Evolutionary conservation across 345 rosid species (phyloP).

Genomic region (Dovyalis caffra): DNA sequence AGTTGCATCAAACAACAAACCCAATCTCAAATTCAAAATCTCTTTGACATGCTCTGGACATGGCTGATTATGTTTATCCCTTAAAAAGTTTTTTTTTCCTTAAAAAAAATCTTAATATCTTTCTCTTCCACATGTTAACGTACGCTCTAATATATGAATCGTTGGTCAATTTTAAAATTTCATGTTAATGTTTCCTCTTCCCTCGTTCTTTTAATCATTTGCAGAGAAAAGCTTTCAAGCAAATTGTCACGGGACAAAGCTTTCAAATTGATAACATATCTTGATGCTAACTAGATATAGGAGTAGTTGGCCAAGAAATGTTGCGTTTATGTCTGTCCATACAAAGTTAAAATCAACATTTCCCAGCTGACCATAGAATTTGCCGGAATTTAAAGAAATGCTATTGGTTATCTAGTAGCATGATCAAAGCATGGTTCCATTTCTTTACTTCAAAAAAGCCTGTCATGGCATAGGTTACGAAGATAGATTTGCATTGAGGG

Average conservation of each 20-base stretch:
- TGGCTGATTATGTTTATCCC: too few relatives aligned
- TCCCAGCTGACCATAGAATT: conserved; percentile 48
- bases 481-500: conserved; percentile 58
- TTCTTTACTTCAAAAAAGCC: conserved; percentile 30
- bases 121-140: too few relatives aligned
- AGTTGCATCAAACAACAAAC: too few relatives aligned
- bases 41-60: too few relatives aligned
- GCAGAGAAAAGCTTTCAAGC: neutral
- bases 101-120: too few relatives aligned
- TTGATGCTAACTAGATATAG: neutral
- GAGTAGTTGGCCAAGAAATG: conserved; percentile 48
- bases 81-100: too few relatives aligned
- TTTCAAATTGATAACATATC: neutral
- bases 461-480: conserved; percentile 36
- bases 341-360: conserved; percentile 19
- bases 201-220: neutral
- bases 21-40: too few relatives aligned
- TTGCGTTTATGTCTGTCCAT: conserved; percentile 22
- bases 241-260: neutral
- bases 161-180: too few relatives aligned
- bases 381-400: conserved; percentile 43
- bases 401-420: conserved; percentile 30
- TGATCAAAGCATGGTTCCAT: conserved; percentile 54
- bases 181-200: neutral
- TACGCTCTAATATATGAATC: too few relatives aligned